A percentile compares a stretch with the other conserved stretches of the same genome.
Evolutionary conservation across 805 yeast genomes (phyloP).

Genomic region (Lachancea thermotolerans): DNA sequence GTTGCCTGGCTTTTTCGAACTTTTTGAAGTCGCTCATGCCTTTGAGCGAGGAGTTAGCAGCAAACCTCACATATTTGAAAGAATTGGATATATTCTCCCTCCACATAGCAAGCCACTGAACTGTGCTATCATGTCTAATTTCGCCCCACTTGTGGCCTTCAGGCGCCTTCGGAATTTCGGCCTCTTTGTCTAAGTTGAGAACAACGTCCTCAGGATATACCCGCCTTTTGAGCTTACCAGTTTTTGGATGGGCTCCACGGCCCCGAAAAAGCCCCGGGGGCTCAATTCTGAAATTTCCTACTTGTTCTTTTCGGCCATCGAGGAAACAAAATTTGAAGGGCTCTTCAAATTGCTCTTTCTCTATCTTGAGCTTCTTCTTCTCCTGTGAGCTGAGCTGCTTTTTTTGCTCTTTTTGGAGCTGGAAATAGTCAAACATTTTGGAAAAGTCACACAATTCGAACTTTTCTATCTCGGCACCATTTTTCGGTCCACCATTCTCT

Average conservation of each 20-base stretch:
- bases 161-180: slow-evolving; percentile 74
- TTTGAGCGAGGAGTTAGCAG: slow-evolving; percentile 83
- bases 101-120: slow-evolving; percentile 97
- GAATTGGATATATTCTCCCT: slow-evolving; percentile 82
- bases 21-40: slow-evolving; percentile 88
- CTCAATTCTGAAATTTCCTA: slow-evolving; percentile 90
- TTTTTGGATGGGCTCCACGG: slow-evolving; percentile 94
- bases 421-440: slow-evolving; percentile 66
- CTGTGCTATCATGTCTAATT: slow-evolving; percentile 78
- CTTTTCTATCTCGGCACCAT: slow-evolving; percentile 40
- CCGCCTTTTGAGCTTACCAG: slow-evolving; percentile 83
- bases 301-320: slow-evolving; percentile 85
- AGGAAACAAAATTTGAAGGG: slow-evolving; percentile 71
- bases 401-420: slow-evolving; percentile 61
- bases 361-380: slow-evolving; percentile 64
- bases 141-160: slow-evolving; percentile 89
- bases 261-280: slow-evolving; percentile 97
- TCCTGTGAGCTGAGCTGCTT: slow-evolving; percentile 64
- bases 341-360: slow-evolving; percentile 71
- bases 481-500: slow-evolving; percentile 59
- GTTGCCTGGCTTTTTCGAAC: slow-evolving; percentile 87
- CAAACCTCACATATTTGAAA: slow-evolving; percentile 83
- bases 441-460: slow-evolving; percentile 74
- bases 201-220: slow-evolving; percentile 87
- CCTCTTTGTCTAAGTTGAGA: slow-evolving; percentile 68